Conservation (phyloP, 2,329 filamentous ascomycete species). For the Alternaria rosae region DNA sequence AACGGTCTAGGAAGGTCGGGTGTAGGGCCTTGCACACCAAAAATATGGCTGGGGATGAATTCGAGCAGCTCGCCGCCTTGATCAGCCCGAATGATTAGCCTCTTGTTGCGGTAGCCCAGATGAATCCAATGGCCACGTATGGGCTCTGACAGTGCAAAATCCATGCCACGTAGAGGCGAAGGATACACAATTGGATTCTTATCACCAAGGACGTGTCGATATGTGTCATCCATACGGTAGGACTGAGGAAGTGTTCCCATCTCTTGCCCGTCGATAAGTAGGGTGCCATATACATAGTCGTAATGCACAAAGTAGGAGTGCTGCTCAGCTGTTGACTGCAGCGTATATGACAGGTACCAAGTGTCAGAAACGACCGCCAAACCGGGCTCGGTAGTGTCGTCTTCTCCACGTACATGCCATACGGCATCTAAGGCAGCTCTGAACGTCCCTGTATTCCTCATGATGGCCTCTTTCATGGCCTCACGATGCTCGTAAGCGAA, state of each 20-base stretch:
- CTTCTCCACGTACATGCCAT: constrained; percentile 52
- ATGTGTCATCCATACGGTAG: constrained; percentile 54
- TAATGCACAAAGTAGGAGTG: constrained; percentile 47
- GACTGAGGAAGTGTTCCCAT: constrained; percentile 63
- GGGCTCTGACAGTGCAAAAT: constrained; percentile 47
- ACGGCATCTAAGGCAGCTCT: constrained; percentile 47
- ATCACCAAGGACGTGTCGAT: constrained; percentile 63
- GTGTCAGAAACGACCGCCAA: constrained; percentile 18
- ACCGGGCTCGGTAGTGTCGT: constrained; percentile 10
- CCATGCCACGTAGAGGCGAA: constrained; percentile 63
- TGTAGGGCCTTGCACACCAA: constrained; percentile 21
- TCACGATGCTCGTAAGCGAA: constrained; percentile 50
- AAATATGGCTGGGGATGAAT: constrained; percentile 40
- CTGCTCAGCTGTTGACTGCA: constrained; percentile 34
- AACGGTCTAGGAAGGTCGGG: constrained; percentile 57
- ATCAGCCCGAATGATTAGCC: constrained; percentile 56
- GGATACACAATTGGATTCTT: constrained; percentile 61
- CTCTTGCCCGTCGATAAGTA: constrained; percentile 59
- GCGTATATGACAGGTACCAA: constrained; percentile 46
- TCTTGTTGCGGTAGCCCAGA: constrained; percentile 57
- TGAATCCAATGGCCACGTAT: constrained; percentile 59
- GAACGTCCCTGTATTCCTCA: constrained; percentile 36
- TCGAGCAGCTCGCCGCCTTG: constrained; percentile 41
- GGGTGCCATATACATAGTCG: constrained; percentile 57
- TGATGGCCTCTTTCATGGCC: constrained; percentile 49